Evolutionary conservation across 164 flowering plant genomes (phyloP).

Genomic region (Kalanchoe fedtschenkoi): DNA sequence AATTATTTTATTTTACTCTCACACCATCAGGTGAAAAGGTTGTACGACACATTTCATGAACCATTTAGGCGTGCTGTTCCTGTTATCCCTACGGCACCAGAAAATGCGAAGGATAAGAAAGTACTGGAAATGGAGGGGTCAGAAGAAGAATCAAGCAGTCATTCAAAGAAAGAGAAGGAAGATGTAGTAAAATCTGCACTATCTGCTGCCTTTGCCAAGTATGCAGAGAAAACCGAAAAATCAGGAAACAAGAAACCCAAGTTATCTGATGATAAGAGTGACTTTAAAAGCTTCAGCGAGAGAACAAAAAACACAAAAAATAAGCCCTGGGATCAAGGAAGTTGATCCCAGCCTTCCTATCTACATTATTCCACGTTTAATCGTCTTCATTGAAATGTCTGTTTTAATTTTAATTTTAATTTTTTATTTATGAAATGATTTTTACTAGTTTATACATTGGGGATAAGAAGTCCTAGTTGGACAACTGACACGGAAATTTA

Average conservation of each 20-base stretch:
- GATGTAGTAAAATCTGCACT: conserved; percentile 62
- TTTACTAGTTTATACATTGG: no score
- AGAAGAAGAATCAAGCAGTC: conserved; percentile 22
- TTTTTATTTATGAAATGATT: no score
- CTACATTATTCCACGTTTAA: no score
- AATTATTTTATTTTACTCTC: not conserved
- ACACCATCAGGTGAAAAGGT: conserved; percentile 57
- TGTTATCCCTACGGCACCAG: conserved; percentile 28
- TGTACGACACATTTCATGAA: conserved; percentile 87
- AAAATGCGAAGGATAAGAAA: conserved; percentile 21
- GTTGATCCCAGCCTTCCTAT: no score
- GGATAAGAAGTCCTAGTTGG: no score
- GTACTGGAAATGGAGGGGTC: conserved; percentile 30
- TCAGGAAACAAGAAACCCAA: conserved; percentile 25
- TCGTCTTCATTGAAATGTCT: no score
- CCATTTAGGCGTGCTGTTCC: conserved; percentile 73
- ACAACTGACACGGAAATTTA: no score
- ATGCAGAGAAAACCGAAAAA: conserved; percentile 45
- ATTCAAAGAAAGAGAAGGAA: conserved; percentile 37
- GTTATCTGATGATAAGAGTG: conserved; percentile 13
- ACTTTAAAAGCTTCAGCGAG: conserved; percentile 15
- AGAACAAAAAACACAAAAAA: conserved; percentile 9
- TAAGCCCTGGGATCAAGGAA: no score
- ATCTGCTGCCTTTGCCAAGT: conserved; percentile 62
- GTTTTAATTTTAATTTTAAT: no score